These are phyloP conservation scores for Phytophthora pistaciae DNA, from an alignment of 352 stramenopile genomes.

Conservation along the genomic window DNA sequence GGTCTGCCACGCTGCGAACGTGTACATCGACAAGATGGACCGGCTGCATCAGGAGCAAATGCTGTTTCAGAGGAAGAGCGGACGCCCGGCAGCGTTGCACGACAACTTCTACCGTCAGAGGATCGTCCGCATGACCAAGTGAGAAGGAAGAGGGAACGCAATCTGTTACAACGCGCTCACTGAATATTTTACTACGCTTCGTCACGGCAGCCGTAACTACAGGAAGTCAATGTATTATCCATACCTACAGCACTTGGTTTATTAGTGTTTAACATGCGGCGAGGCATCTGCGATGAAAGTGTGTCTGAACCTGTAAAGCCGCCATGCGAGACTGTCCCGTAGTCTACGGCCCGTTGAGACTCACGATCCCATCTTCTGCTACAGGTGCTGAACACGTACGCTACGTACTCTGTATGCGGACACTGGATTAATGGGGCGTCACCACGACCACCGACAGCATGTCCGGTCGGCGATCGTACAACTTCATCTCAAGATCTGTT, in stretches of 20 bases:
- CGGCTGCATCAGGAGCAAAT: constrained; percentile 66
- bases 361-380: background rate
- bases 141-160: constrained; percentile 14
- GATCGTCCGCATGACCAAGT: constrained; percentile 71
- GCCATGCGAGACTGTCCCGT: background rate
- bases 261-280: background rate
- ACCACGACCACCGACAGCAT: background rate
- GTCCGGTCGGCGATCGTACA: background rate
- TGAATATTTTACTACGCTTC: background rate
- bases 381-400: background rate
- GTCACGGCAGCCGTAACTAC: background rate
- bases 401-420: background rate
- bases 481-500: constrained; percentile 26
- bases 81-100: constrained; percentile 39
- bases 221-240: background rate
- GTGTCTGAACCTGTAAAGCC: background rate
- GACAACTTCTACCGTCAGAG: constrained; percentile 88
- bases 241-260: background rate
- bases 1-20: constrained; percentile 64
- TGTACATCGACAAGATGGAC: constrained; percentile 79
- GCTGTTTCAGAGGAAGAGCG: constrained; percentile 37
- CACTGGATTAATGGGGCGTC: background rate
- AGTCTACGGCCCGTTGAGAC: background rate
- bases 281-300: background rate
- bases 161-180: background rate